A percentile compares a stretch with the other conserved stretches of the same genome.
Evolutionary conservation across 1,139 yeast genomes (phyloP).

Genomic region (Lodderomyces oxycetoniae): DNA sequence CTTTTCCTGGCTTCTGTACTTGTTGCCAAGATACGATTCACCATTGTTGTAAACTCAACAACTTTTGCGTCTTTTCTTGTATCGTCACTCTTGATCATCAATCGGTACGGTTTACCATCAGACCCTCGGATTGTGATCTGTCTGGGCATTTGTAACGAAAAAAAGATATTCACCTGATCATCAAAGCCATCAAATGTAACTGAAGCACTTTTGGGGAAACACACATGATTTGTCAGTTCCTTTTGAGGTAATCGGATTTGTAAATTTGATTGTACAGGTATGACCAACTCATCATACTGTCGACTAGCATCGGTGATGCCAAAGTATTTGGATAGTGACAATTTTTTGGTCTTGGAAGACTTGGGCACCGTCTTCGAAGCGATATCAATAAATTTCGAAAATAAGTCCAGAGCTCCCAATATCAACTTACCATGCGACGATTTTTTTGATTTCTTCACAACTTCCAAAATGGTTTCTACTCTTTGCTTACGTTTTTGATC

Average conservation of each 20-base stretch:
- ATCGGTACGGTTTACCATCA: constrained; percentile 64
- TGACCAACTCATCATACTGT: constrained; percentile 62
- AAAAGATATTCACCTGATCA: constrained; percentile 61
- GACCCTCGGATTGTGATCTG: constrained; percentile 73
- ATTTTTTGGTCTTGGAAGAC: constrained; percentile 21
- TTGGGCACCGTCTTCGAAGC: constrained; percentile 35
- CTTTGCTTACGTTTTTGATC: constrained; percentile 52
- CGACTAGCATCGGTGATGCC: constrained; percentile 45
- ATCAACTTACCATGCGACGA: constrained; percentile 3
- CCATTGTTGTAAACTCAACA: constrained; percentile 86
- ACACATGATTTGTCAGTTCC: constrained; percentile 35
- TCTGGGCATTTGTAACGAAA: constrained; percentile 84
- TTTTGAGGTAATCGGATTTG: constrained; percentile 59
- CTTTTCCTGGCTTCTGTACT: constrained; percentile 74
- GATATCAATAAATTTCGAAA: constrained; percentile 31
- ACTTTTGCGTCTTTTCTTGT: constrained; percentile 92
- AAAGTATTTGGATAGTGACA: constrained; percentile 40
- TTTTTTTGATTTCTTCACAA: constrained; percentile 6
- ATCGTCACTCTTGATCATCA: constrained; percentile 88
- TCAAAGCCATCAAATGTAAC: constrained; percentile 57
- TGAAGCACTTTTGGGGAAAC: constrained; percentile 48
- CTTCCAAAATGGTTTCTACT: constrained; percentile 32
- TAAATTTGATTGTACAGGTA: constrained; percentile 76
- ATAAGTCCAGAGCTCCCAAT: constrained; percentile 29
- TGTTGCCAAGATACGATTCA: constrained; percentile 64